Base-by-base conservation (phyloP, 495 filamentous ascomycete species). In the Parachaetomium inaequale region DNA sequence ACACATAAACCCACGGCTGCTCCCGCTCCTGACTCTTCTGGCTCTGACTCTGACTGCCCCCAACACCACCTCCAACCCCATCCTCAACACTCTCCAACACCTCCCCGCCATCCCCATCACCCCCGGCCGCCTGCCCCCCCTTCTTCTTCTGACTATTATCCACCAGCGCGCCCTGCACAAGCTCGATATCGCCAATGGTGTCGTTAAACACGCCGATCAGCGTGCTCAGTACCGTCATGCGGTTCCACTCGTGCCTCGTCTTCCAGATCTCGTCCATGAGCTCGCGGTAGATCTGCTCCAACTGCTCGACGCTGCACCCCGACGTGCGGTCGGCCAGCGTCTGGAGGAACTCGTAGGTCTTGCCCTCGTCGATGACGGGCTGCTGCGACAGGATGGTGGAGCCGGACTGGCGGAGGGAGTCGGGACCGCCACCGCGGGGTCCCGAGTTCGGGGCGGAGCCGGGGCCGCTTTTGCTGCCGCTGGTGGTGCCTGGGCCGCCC, bases 201-300 rank as follows among this genome's bases (percentile, higher is more conserved):
- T 88, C 86, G 63, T 95, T 90, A 70, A 96, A 96, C 25, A 87
- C 83, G 7, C 82, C 77, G 14, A 76, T 76, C 32, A 95, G 79
- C 32, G 77, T 74, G 29, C 70, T 70, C 25, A 88, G 79, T 12
- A 98, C 91, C 55, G 75, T 75, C 67, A 83, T 87, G 19, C 94
- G 84, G 74, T 98, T 90, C 82, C 87, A 93, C 66, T 95, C 87
- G 56, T 83, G 81, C 43, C 90, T 83, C 59, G 78, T 81, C 60
- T 79, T 82, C 94, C 94, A 98, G 15, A 98, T 78, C 45, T 84
- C 83, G 62, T 92, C 87, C 93, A 97, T 97, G 68, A 96, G 75
- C 59, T 84, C 85, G n/a, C 92, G 86, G 70, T 91, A 90, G 70
- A 96, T 85, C 72, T 96, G 93, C 76, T 98, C 93, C 31, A 98